A percentile compares a stretch with the other conserved stretches of the same genome.
phyloP scores from a whole-genome alignment of 305 asterid species.

The Ruellia speciosa region DNA sequence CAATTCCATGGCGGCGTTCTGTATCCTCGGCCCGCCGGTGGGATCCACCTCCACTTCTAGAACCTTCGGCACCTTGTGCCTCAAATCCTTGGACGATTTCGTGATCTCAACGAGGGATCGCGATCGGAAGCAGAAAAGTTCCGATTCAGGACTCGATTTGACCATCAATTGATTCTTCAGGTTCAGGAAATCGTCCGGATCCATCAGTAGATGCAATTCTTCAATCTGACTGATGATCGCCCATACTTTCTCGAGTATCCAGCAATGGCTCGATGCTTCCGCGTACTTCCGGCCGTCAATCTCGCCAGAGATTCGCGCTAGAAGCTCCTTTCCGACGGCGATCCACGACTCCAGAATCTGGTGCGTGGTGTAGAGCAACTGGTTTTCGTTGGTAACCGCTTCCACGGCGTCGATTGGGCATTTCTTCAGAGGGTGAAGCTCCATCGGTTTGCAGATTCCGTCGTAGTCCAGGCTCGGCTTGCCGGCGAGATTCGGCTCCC shows the following conservation, averaged over 20 bases:
- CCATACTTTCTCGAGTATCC: conserved; percentile 70
- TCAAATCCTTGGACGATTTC: conserved; percentile 52
- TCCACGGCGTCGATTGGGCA: conserved; percentile 38
- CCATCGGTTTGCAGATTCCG: conserved; percentile 59
- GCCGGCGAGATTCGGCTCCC: conserved; percentile 75
- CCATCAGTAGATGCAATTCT: conserved; percentile 61
- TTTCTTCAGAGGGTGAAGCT: conserved; percentile 49
- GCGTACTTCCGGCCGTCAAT: conserved; percentile 33
- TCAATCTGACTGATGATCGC: conserved; percentile 39
- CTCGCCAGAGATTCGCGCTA: conserved; percentile 34
- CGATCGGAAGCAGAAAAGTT: conserved; percentile 68
- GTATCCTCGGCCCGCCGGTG: conserved; percentile 85
- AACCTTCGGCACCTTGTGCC: conserved; percentile 67
- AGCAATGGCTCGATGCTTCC: conserved; percentile 44
- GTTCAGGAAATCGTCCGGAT: conserved; percentile 70
- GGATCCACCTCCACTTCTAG: conserved; percentile 81
- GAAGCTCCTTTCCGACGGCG: conserved; percentile 35
- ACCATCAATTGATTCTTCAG: conserved; percentile 55
- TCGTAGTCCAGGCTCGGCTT: conserved; percentile 78
- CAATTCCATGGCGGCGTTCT: conserved; percentile 79
- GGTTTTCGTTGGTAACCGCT: conserved; percentile 41
- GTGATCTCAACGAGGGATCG: conserved; percentile 54
- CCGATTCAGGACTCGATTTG: conserved; percentile 45
- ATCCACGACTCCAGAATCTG: conserved; percentile 77
- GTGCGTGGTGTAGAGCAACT: conserved; percentile 47